Evolutionary conservation across 495 filamentous ascomycete genomes (phyloP).

Genomic region (Pyronema omphalodes): DNA sequence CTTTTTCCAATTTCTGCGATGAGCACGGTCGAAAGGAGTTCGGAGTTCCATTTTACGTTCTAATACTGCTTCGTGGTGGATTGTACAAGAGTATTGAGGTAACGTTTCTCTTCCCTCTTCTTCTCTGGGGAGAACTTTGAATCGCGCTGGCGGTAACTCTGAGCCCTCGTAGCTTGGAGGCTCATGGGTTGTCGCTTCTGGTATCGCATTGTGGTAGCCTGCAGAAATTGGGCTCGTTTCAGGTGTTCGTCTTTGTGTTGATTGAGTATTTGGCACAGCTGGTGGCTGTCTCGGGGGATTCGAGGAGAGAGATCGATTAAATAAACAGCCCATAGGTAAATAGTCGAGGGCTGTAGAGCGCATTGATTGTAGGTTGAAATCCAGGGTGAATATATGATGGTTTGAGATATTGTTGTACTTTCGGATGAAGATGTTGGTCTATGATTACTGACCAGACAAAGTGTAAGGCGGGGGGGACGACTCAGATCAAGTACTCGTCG

Average conservation of each 20-base stretch:
- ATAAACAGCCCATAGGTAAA: no score
- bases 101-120: constrained; percentile 30
- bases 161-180: constrained; percentile 19
- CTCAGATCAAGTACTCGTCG: no score
- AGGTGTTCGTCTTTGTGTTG: neutral
- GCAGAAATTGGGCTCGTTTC: neutral
- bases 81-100: constrained; percentile 37
- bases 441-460: no score
- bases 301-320: no score
- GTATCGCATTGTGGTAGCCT: constrained; percentile 14
- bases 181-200: neutral
- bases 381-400: no score
- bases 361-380: no score
- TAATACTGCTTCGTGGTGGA: constrained; percentile 35
- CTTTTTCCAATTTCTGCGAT: constrained; percentile 36
- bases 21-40: constrained; percentile 31
- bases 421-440: no score
- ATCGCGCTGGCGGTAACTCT: constrained; percentile 18
- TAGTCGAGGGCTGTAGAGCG: no score
- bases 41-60: constrained; percentile 40
- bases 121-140: constrained; percentile 27
- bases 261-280: no score
- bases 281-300: no score
- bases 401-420: no score
- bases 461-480: no score